Conservation (phyloP, 192 early-diverging fungal species). For the Paraglomus brasilianum region DNA sequence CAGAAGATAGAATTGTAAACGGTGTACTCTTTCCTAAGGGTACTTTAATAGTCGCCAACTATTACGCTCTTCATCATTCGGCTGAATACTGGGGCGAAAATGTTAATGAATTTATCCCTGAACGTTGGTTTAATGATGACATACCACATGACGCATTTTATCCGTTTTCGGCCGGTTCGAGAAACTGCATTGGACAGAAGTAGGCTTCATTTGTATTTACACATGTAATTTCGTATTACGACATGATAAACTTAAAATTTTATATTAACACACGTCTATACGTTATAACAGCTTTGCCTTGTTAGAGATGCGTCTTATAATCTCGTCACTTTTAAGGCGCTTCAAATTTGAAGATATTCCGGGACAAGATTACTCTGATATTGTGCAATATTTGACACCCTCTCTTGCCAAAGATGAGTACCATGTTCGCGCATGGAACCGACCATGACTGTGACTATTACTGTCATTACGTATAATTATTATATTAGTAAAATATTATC, state of each 20-base stretch:
- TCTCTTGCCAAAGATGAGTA: not conserved
- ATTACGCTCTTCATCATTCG: slow-evolving; percentile 39
- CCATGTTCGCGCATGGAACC: slow-evolving; percentile 17
- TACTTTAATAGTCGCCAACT: slow-evolving; percentile 35
- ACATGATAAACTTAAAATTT: no score
- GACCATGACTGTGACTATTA: no score
- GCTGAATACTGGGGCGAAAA: slow-evolving; percentile 47
- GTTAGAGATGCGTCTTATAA: not conserved
- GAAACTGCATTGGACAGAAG: slow-evolving; percentile 13
- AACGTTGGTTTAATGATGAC: slow-evolving; percentile 41
- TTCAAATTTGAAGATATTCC: slow-evolving; percentile 8
- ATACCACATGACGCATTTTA: slow-evolving; percentile 10
- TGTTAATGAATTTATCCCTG: slow-evolving; percentile 46
- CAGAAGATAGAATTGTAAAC: slow-evolving; percentile 37
- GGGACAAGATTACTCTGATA: not conserved
- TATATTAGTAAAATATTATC: no score
- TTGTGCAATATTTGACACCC: slow-evolving; percentile 11
- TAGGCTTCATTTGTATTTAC: not conserved
- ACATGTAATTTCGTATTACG: not conserved
- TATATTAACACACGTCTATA: not conserved
- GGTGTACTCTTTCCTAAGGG: slow-evolving; percentile 43
- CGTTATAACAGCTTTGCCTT: slow-evolving; percentile 2
- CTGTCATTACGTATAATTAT: no score
- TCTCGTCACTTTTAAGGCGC: not conserved
- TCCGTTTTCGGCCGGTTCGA: slow-evolving; percentile 14